phyloP scores from a whole-genome alignment of 1,284 basidiomycete species.

The Cutaneotrichosporon mucoides region DNA sequence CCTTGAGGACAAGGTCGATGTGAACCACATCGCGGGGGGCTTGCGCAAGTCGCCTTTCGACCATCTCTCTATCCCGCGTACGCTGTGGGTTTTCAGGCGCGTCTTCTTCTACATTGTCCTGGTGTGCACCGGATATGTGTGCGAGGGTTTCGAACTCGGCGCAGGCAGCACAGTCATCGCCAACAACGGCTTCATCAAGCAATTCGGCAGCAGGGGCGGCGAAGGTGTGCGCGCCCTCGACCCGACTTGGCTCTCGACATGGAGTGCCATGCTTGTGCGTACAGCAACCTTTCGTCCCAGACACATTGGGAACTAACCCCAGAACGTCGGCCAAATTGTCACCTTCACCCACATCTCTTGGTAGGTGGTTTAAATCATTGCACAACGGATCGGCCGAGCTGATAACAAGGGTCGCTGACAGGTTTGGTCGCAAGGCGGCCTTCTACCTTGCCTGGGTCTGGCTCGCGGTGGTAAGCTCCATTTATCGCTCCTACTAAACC shows the following conservation, averaged over 20 bases:
- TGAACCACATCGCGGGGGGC: background rate
- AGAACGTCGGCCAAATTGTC: constrained; percentile 10
- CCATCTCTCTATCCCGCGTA: constrained; percentile 16
- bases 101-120: constrained; percentile 12
- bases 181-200: constrained; percentile 19
- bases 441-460: constrained; percentile 14
- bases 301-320: background rate
- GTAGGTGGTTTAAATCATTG: background rate
- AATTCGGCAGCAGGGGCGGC: constrained; percentile 14
- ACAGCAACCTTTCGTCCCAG: background rate
- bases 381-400: background rate
- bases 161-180: constrained; percentile 15
- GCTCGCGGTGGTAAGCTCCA: background rate
- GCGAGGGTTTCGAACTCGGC: constrained; percentile 21
- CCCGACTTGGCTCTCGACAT: constrained; percentile 21
- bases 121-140: constrained; percentile 23
- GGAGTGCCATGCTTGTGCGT: constrained; percentile 18
- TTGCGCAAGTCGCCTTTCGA: constrained; percentile 22
- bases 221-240: constrained; percentile 9
- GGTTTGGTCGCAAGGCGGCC: constrained; percentile 21
- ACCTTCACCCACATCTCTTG: constrained; percentile 8
- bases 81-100: constrained; percentile 23
- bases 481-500: background rate
- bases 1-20: background rate
- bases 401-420: constrained; percentile 21